These are phyloP conservation scores for Peterozyma xylosa DNA, from an alignment of 805 yeast species.

Conservation along the genomic window DNA sequence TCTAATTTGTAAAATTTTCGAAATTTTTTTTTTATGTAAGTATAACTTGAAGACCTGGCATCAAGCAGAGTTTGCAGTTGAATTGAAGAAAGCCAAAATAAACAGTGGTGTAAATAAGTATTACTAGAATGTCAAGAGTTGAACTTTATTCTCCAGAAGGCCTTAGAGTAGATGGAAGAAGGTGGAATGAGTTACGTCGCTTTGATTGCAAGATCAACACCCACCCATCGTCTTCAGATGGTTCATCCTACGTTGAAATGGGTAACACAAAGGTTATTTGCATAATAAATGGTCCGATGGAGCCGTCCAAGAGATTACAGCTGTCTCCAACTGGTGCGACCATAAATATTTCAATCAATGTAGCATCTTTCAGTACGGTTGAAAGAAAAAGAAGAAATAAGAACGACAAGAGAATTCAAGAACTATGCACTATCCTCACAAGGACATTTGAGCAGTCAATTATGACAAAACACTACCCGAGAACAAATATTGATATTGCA, in stretches of 20 bases:
- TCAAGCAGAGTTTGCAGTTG: no score
- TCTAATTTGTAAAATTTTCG: no score
- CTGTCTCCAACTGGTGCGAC: conserved; percentile 43
- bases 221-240: conserved; percentile 83
- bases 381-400: conserved; percentile 65
- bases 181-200: conserved; percentile 88
- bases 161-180: conserved; percentile 83
- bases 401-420: conserved; percentile 64
- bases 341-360: conserved; percentile 54
- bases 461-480: conserved; percentile 66
- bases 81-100: no score
- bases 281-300: conserved; percentile 84
- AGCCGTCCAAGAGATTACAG: conserved; percentile 53
- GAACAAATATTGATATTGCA: conserved; percentile 71
- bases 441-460: conserved; percentile 71
- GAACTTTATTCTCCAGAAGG: conserved; percentile 97
- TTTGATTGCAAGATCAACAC: conserved; percentile 80
- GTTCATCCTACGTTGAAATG: conserved; percentile 86
- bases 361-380: conserved; percentile 75
- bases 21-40: no score
- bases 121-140: conserved; percentile 28
- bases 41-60: no score
- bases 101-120: no score
- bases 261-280: conserved; percentile 89
- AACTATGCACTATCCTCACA: conserved; percentile 57